These are phyloP conservation scores for Puccinia horiana DNA, from an alignment of 1,284 basidiomycete species.

Conservation along the genomic window DNA sequence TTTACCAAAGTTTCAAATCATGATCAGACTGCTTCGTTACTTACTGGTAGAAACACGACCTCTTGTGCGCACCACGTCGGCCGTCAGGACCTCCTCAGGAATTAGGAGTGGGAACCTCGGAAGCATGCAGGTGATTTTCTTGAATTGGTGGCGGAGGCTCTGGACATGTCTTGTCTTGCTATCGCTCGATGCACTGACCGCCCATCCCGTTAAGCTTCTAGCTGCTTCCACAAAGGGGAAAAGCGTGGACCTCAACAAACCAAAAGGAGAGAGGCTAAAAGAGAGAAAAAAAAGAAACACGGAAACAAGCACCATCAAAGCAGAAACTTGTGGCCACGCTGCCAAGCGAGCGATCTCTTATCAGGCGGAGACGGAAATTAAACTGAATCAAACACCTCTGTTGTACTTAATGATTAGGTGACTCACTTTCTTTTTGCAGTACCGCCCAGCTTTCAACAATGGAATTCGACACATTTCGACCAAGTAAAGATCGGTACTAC, in stretches of 20 bases:
- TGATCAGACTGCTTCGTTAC: too few relatives aligned
- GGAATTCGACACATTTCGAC: neutral
- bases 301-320: neutral
- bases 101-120: constrained; percentile 1
- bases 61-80: too few relatives aligned
- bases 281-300: neutral
- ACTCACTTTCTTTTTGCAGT: neutral
- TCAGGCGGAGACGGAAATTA: neutral
- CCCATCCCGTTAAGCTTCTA: neutral
- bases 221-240: neutral
- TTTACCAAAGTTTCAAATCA: too few relatives aligned
- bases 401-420: too few relatives aligned
- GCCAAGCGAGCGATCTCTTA: neutral
- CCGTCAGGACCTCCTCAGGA: neutral
- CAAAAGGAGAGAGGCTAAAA: neutral
- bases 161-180: neutral
- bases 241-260: constrained; percentile 6
- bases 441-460: neutral
- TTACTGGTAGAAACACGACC: too few relatives aligned
- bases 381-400: too few relatives aligned
- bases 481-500: neutral
- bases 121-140: neutral
- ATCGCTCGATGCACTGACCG: neutral
- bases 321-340: neutral
- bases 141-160: neutral